phyloP scores from a whole-genome alignment of 83 land plant species.

The Isoetes engelmannii region DNA sequence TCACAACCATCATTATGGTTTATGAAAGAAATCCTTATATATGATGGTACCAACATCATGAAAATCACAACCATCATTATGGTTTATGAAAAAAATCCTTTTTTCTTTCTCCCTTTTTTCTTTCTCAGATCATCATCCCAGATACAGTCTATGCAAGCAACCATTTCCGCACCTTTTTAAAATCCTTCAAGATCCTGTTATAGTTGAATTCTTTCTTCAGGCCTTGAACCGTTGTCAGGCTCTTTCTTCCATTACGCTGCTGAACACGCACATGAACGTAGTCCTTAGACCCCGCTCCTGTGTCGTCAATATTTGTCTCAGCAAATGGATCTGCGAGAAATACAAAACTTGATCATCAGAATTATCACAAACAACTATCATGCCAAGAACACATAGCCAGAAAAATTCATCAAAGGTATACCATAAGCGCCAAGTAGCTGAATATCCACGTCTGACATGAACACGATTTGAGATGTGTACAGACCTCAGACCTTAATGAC shows the following conservation, averaged over 20 bases:
- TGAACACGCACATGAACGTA: slow-evolving; percentile 79
- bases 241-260: slow-evolving; percentile 72
- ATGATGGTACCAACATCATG: too few species aligned
- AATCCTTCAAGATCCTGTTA: slow-evolving; percentile 63
- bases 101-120: too few species aligned
- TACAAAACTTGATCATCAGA: neutral
- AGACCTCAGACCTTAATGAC: too few species aligned
- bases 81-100: too few species aligned
- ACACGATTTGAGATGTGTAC: neutral
- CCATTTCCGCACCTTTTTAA: slow-evolving; percentile 35
- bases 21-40: too few species aligned
- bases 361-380: neutral
- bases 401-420: neutral
- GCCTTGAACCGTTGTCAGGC: slow-evolving; percentile 76
- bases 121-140: too few species aligned
- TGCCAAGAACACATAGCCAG: neutral
- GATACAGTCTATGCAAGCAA: too few species aligned
- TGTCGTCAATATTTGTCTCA: slow-evolving; percentile 67
- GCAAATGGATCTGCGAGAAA: slow-evolving; percentile 55
- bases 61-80: too few species aligned
- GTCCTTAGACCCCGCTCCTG: slow-evolving; percentile 58
- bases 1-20: too few species aligned
- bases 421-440: slow-evolving; percentile 9
- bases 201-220: slow-evolving; percentile 59
- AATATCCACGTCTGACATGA: slow-evolving; percentile 4